phyloP scores from a whole-genome alignment of 345 rosid species.

The Xanthoceras sorbifolium region DNA sequence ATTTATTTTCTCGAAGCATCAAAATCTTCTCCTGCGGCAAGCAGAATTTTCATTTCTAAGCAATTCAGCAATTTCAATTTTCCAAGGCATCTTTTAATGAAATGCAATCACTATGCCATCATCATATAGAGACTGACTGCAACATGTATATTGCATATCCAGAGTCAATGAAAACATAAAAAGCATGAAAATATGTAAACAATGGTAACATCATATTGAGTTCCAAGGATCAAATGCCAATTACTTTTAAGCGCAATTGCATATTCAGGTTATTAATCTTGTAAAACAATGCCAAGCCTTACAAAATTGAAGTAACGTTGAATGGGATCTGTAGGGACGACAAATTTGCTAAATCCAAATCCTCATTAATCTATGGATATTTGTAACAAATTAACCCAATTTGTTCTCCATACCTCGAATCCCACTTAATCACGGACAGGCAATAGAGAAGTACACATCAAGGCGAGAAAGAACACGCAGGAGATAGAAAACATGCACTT shows the following conservation, averaged over 20 bases:
- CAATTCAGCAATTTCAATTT: constrained; percentile 10
- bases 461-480: constrained; percentile 3
- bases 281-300: background rate
- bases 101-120: background rate
- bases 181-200: background rate
- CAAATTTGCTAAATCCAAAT: background rate
- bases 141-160: background rate
- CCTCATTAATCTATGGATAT: background rate
- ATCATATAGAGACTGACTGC: background rate
- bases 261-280: constrained; percentile 1
- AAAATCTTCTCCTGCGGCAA: constrained; percentile 85
- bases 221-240: background rate
- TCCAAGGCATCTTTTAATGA: background rate
- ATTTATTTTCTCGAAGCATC: constrained; percentile 78
- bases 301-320: background rate
- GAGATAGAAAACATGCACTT: background rate
- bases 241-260: background rate
- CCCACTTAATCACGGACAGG: background rate
- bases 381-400: background rate
- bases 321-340: background rate
- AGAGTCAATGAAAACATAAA: background rate
- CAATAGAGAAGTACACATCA: background rate
- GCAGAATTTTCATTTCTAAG: background rate
- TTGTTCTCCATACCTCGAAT: background rate
- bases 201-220: background rate